Base-by-base conservation (phyloP, 176 grass and related monocot genomes). In the Triticum timopheevii region DNA sequence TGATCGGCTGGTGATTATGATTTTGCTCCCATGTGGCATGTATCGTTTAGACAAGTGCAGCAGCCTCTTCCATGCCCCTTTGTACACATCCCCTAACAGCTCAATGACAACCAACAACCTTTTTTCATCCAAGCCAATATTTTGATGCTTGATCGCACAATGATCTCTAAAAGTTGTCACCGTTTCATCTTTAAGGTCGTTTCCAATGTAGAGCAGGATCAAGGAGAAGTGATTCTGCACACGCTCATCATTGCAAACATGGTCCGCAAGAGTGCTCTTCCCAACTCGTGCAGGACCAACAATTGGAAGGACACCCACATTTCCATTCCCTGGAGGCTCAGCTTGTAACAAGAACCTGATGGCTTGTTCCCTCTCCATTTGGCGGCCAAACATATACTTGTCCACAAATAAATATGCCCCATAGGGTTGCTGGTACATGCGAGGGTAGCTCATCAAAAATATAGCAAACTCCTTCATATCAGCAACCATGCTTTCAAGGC, bases 41-140 rank as follows among this genome's bases (percentile, higher is more conserved):
- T 17, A 24, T 8, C 15, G 68, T 35, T 74, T 3, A 4, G 67
- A 84, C 22, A 10, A 25, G 10, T 22, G 65, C 15, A 67, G 12
- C 1, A 82, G 2, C 2, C 7, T 17, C 11, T 47, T 84, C 89
- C 89, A 91, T 33, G 20, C 30, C 0, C 2, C 35, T 3, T 52
- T 31, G 13, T 78, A 82, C 5, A 82, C 27, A 6, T 77, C 4
- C 0, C 7, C 35, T 2, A 15, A 3, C 0, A 70, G 1, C 10
- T 89, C 77, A 11, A 89, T 49, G n/a, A 92, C 7, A 1, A 89
- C 6, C 36, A 92, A 7, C 10, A 56, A 2, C 0, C n/a, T 87
- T 9, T 7, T 7, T 44, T 80, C 54, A 3, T 6, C 22, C 3
- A 35, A 73, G 23, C 5, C 4, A 15, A 10, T 10, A 35, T 75